Base-by-base conservation (phyloP, 164 flowering plant species). In the Berberis thunbergii region DNA sequence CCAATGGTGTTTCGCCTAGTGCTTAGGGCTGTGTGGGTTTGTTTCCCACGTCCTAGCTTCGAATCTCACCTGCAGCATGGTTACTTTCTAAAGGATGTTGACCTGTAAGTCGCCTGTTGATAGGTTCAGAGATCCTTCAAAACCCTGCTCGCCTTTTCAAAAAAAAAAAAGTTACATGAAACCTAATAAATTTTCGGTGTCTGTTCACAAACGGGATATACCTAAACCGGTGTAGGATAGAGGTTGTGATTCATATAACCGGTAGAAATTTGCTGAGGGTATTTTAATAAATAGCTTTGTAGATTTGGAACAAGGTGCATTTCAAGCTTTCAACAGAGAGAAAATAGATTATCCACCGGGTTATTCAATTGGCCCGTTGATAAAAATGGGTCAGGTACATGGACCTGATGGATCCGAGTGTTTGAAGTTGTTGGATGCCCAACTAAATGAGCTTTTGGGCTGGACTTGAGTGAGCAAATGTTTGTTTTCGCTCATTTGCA, bases 341-440 rank as follows among this genome's bases (percentile, higher is more conserved):
- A 43, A 10, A 13, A 10, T 49, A 5, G 60, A 57, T 13, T 13
- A 6, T 1, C 79, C 77, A 0, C 72, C 71, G 49, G 66, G 77
- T 43, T 68, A 73, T 57, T 67, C 77, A 3, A 66, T 80, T 13
- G 83, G 81, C 13, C 83, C 83, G 9, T 50, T 77, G 4, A 55
- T 75, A 2, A 64, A 45, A 45, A 44, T 62, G 10, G 64, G 49
- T 1, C 44, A 26, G 1, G 9, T n/a, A 13, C 9, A 49, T 3
- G 56, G 11, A 6, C 0, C 12, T 10, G n/a, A 40, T 13, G 64
- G 43, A 7, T 60, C 45, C 1, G 1, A 44, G 1, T 11, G 45
- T 41, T 41, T 69, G 65, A 13, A 53, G 39, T 79, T 83, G 81
- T 64, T 82, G 62, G 79, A 79, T 26, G 56, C 67, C 26, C 26